Percentiles rank a stretch among this genome's conserved stretches.
These are phyloP conservation scores for Fusarium tupiense DNA, from an alignment of 2,329 filamentous ascomycete genomes.

Conservation along the genomic window DNA sequence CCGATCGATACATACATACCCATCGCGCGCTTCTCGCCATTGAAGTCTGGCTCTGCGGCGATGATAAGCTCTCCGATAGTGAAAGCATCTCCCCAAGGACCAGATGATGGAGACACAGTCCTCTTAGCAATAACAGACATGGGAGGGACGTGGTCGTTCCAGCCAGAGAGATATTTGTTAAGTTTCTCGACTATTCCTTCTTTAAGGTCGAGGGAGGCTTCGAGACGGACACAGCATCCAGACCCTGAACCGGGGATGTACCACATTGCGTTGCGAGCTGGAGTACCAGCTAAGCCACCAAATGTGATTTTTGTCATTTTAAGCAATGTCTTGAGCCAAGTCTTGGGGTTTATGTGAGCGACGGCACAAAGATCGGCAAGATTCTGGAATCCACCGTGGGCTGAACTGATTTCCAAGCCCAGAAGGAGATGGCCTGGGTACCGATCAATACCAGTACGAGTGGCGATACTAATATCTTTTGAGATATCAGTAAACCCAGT, in stretches of 20 bases:
- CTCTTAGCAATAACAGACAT: not conserved
- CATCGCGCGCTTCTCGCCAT: not conserved
- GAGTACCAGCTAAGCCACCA: rapidly evolving
- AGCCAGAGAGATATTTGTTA: not conserved
- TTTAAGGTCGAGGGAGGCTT: not conserved
- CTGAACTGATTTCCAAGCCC: rapidly evolving
- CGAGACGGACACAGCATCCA: rapidly evolving
- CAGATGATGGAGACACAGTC: rapidly evolving
- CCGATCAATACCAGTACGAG: not conserved
- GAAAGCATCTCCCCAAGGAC: not conserved
- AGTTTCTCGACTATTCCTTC: too few relatives aligned
- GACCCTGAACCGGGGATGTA: not conserved
- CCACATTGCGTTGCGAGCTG: not conserved
- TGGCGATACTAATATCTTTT: not conserved
- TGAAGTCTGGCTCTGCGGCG: not conserved
- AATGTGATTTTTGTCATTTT: rapidly evolving
- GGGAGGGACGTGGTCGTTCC: rapidly evolving
- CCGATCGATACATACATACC: rapidly evolving
- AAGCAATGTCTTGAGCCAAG: rapidly evolving
- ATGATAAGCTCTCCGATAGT: not conserved
- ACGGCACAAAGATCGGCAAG: not conserved
- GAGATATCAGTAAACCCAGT: too few relatives aligned
- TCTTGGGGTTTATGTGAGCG: rapidly evolving
- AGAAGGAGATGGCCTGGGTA: not conserved
- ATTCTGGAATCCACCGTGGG: rapidly evolving